A percentile compares a stretch with the other conserved stretches of the same genome.
Evolutionary conservation across 805 yeast genomes (phyloP).

Genomic region (Maudiozyma pseudohumilis): DNA sequence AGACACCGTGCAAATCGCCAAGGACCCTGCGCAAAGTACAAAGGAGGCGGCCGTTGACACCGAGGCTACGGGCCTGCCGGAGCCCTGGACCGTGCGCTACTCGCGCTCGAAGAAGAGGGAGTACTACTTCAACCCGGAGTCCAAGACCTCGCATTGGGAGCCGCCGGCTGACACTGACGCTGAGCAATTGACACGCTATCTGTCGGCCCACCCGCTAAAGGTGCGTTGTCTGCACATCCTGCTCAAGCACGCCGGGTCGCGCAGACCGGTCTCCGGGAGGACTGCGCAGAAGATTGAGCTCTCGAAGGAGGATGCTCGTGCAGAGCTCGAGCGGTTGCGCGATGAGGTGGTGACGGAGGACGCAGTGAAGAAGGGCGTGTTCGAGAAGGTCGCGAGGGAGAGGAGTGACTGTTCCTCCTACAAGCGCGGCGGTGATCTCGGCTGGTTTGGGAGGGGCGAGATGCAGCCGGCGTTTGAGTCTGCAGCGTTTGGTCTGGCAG

Average conservation of each 20-base stretch:
- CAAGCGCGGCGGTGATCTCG: slow-evolving; percentile 84
- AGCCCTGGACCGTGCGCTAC: slow-evolving; percentile 70
- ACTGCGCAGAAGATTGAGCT: slow-evolving; percentile 58
- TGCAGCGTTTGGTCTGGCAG: slow-evolving; percentile 70
- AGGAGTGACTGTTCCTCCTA: slow-evolving; percentile 88
- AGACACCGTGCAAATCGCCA: too few relatives aligned
- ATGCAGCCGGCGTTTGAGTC: slow-evolving; percentile 95
- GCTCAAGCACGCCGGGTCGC: slow-evolving; percentile 70
- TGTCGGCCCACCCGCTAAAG: slow-evolving; percentile 49
- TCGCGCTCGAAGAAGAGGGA: slow-evolving; percentile 78
- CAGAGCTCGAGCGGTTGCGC: slow-evolving; percentile 48
- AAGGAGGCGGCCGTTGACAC: too few relatives aligned
- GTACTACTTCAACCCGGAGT: slow-evolving; percentile 63
- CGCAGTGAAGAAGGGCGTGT: slow-evolving; percentile 33
- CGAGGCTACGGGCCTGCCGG: slow-evolving; percentile 72
- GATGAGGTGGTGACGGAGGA: slow-evolving; percentile 41
- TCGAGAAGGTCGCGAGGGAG: slow-evolving; percentile 65
- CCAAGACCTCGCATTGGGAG: slow-evolving; percentile 78
- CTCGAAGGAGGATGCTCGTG: slow-evolving; percentile 73
- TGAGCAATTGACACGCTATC: slow-evolving; percentile 45
- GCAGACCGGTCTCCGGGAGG: slow-evolving; percentile 92
- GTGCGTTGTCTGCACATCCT: slow-evolving; percentile 76
- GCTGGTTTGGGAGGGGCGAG: slow-evolving; percentile 76
- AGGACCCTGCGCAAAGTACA: too few relatives aligned
- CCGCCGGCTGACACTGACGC: slow-evolving; percentile 79